Base-by-base conservation (phyloP, 192 early-diverging fungal species). In the Ambispora gerdemannii region DNA sequence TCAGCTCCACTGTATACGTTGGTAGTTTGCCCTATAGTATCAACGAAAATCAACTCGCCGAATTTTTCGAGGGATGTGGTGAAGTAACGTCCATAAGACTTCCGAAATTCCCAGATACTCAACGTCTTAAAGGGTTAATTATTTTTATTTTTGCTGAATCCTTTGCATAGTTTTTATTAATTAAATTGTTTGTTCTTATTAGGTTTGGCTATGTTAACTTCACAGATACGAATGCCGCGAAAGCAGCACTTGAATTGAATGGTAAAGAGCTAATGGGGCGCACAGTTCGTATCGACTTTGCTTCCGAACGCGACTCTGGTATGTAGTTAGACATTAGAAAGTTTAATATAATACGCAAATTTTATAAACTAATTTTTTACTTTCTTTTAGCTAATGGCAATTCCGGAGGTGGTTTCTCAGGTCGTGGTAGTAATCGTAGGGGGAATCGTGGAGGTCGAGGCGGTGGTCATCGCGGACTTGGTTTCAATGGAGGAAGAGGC, bases 171-270 rank as follows among this genome's bases (percentile, higher is more conserved):
- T 50, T 27, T 83, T 77, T 36, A 28, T 7, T 56, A 17, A 15
- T 22, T 7, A 25, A 66, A 6, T 34, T 27, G 30, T 8, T 59
- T 28, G 4, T 31, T 72, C 11, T 35, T 67, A 66, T 24, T 30
- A 79, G 85, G 11, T 93, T 93, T 76, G 95, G 92, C 73, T 98
- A 96, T 80, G 86, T 98, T 30, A 88, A 95, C 74, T 98, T 95
- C 73, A 79, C 80, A 22, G 66, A 82, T 64, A 77, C 80, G 32
- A 89, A 83, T 36, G 80, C 81, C 28, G 92, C 90, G 71, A 81
- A 92, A 74, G 92, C 92, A 32, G 82, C 91, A 24, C 83, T 88
- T 78, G 82, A 87, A 65, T 83, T 91, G 83, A 92, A 95, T 76
- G 90, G 88, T 67, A 67, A 77, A 7, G 87, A 92, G 33, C 79